Evolutionary conservation across 2,329 filamentous ascomycete genomes (phyloP).

Genomic region (Didymella pinodella): DNA sequence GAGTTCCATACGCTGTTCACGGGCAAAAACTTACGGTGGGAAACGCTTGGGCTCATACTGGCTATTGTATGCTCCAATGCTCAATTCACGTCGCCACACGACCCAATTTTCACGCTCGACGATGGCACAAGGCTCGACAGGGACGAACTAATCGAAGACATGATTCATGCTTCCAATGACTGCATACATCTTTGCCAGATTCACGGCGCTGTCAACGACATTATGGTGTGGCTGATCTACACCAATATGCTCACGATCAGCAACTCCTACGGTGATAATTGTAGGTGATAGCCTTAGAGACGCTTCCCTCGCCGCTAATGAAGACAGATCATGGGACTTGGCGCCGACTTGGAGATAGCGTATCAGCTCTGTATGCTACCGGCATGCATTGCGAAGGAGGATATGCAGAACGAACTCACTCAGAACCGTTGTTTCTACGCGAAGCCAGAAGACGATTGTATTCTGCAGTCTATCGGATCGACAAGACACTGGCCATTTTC

Average conservation of each 20-base stretch:
- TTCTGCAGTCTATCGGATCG: constrained; percentile 40
- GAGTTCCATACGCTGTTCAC: constrained; percentile 47
- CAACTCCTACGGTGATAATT: constrained; percentile 48
- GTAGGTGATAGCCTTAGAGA: constrained; percentile 23
- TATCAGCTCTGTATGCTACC: constrained; percentile 41
- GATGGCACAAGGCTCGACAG: constrained; percentile 42
- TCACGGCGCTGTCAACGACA: constrained; percentile 48
- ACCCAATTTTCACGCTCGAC: constrained; percentile 43
- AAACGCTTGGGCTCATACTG: constrained; percentile 43
- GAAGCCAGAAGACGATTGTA: constrained; percentile 44
- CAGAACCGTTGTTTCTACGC: constrained; percentile 43
- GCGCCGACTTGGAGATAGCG: constrained; percentile 43
- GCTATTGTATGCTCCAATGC: constrained; percentile 40
- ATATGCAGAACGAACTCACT: constrained; percentile 28
- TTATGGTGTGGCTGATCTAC: constrained; percentile 48
- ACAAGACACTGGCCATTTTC: constrained; percentile 47
- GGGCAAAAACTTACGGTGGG: constrained; percentile 47
- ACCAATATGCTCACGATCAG: constrained; percentile 42
- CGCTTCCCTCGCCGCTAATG: constrained; percentile 11
- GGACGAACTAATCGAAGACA: constrained; percentile 45
- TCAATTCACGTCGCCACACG: constrained; percentile 42
- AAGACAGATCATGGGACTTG: constrained; percentile 46
- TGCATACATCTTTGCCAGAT: constrained; percentile 48
- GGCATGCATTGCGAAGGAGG: constrained; percentile 48
- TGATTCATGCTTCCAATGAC: constrained; percentile 47